Percentiles rank a stretch among this genome's conserved stretches.
phyloP scores from a whole-genome alignment of 371 early-diverging fungal species.

The Mucor racemosus region DNA sequence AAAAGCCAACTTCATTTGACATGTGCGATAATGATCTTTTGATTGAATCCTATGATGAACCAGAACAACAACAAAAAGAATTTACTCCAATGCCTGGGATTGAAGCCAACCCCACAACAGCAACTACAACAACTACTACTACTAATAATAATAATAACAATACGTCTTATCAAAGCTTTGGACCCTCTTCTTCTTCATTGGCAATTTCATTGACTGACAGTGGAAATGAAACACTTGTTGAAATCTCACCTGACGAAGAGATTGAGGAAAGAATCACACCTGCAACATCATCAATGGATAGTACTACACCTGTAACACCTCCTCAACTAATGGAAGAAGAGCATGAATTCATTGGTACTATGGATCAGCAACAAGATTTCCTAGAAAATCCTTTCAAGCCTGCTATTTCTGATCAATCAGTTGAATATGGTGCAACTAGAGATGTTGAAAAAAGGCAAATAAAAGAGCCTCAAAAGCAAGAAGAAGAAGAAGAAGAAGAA shows the following conservation, averaged over 20 bases:
- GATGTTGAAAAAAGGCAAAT: neutral
- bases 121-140: neutral
- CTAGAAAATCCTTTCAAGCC: neutral
- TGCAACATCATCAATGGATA: neutral
- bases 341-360: neutral
- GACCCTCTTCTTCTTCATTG: neutral
- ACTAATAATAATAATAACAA: no score
- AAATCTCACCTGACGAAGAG: neutral
- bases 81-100: neutral
- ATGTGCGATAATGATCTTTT: conserved; percentile 3
- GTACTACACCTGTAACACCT: conserved; percentile 1
- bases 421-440: neutral
- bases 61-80: neutral
- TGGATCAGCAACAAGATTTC: neutral
- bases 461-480: neutral
- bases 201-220: conserved; percentile 3
- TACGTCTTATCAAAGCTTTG: neutral
- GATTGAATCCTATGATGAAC: conserved; percentile 2
- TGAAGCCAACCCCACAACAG: neutral
- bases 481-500: neutral
- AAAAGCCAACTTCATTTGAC: conserved; percentile 8
- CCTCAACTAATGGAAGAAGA: neutral
- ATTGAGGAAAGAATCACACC: neutral
- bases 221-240: neutral
- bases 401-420: neutral